These are phyloP conservation scores for Babesia gibsoni DNA, from an alignment of 169 alveolate species.

Conservation along the genomic window DNA sequence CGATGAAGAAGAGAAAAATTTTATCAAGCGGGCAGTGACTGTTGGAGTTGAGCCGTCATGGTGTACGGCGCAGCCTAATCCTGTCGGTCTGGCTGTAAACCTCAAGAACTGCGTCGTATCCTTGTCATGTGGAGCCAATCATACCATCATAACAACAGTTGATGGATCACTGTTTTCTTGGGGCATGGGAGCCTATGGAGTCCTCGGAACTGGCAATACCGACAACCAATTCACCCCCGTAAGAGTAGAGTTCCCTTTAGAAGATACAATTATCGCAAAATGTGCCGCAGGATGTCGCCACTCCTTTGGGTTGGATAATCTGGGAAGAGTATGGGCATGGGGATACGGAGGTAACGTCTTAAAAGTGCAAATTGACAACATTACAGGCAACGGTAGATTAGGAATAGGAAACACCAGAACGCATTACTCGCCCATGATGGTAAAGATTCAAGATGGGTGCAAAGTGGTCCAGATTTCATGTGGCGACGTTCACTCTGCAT, in stretches of 20 bases:
- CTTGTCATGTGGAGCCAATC: slow-evolving; percentile 81
- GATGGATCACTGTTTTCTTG: slow-evolving; percentile 75
- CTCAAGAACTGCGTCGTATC: slow-evolving; percentile 55
- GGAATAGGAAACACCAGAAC: slow-evolving; percentile 77
- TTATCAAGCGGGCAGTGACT: background rate
- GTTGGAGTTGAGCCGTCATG: slow-evolving; percentile 65
- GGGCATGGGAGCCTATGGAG: slow-evolving; percentile 81
- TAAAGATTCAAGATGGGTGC: slow-evolving; percentile 26
- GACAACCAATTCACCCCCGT: slow-evolving; percentile 67
- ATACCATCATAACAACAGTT: slow-evolving; percentile 72
- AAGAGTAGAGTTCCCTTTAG: slow-evolving; percentile 48
- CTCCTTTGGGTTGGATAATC: slow-evolving; percentile 66
- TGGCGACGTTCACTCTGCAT: slow-evolving; percentile 85
- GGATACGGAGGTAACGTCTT: slow-evolving; percentile 70
- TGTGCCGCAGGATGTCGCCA: slow-evolving; percentile 72
- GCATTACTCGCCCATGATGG: slow-evolving; percentile 62
- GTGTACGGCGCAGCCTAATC: slow-evolving; percentile 77
- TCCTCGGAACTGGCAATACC: slow-evolving; percentile 76
- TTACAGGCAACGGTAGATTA: slow-evolving; percentile 74
- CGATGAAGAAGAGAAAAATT: slow-evolving; percentile 1
- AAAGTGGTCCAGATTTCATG: slow-evolving; percentile 72
- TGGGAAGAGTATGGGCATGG: slow-evolving; percentile 71
- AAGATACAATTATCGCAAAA: slow-evolving; percentile 46
- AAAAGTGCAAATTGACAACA: too few species aligned
- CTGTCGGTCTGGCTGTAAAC: slow-evolving; percentile 64